Conservation (phyloP, 1,284 basidiomycete genomes). For the Taiwanofungus camphoratus region DNA sequence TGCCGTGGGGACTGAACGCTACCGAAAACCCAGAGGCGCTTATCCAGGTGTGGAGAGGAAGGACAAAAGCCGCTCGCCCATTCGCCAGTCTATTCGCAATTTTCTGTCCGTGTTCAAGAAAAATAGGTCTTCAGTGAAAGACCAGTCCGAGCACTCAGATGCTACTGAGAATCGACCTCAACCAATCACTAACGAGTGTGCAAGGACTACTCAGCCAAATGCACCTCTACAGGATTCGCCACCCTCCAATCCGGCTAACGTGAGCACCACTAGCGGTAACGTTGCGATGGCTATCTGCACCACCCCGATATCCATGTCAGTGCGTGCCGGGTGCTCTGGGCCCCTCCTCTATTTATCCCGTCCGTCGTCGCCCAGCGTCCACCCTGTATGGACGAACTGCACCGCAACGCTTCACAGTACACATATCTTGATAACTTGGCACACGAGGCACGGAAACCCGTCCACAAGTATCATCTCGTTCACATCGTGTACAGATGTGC, state of each 20-base stretch:
- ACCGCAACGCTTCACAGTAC: slow-evolving; percentile 41
- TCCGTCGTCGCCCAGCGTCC: slow-evolving; percentile 19
- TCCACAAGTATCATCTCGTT: slow-evolving; percentile 44
- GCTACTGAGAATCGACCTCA: not conserved
- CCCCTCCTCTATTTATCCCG: slow-evolving; percentile 47
- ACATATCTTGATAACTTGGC: slow-evolving; percentile 44
- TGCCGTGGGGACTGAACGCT: not conserved
- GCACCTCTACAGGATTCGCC: no score
- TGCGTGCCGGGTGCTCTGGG: slow-evolving; percentile 36
- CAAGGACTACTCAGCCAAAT: no score
- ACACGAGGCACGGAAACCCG: slow-evolving; percentile 37
- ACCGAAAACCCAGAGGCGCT: not conserved
- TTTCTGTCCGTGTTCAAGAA: slow-evolving; percentile 62
- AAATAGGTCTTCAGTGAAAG: slow-evolving; percentile 31
- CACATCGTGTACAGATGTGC: slow-evolving; percentile 53
- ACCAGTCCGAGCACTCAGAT: slow-evolving; percentile 12
- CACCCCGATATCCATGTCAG: slow-evolving; percentile 25
- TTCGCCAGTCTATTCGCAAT: slow-evolving; percentile 62
- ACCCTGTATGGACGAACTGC: slow-evolving; percentile 51
- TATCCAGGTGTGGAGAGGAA: slow-evolving; percentile 13
- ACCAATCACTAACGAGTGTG: no score
- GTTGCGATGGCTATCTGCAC: slow-evolving; percentile 19
- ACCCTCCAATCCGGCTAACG: no score
- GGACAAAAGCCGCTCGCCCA: slow-evolving; percentile 38
- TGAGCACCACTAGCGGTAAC: not conserved